These are phyloP conservation scores for Isoetes engelmannii DNA, from an alignment of 83 land plant genomes.

Conservation along the genomic window DNA sequence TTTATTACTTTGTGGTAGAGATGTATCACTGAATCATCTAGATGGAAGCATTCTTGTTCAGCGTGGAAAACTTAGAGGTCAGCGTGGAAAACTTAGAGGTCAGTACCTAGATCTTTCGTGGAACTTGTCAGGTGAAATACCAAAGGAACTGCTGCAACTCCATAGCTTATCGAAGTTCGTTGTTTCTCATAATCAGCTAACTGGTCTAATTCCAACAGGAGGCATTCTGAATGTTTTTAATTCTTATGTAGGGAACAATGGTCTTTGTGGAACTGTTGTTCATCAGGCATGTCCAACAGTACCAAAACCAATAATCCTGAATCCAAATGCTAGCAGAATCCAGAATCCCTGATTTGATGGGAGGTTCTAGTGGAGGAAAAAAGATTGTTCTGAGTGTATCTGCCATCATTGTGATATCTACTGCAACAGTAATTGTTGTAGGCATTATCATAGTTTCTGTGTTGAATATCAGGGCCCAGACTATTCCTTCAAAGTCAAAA, in stretches of 20 bases:
- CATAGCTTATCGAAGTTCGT: neutral
- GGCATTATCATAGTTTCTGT: constrained; percentile 2
- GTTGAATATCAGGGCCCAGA: neutral
- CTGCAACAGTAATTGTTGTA: constrained; percentile 11
- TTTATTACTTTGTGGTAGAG: neutral
- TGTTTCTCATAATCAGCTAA: constrained; percentile 10
- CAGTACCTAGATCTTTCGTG: constrained; percentile 4
- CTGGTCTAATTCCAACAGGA: constrained; percentile 5
- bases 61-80: neutral
- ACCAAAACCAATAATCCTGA: constrained; percentile 5
- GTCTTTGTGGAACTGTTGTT: constrained; percentile 8
- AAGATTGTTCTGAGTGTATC: constrained; percentile 3
- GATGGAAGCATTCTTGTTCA: constrained; percentile 2
- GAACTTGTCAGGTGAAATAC: constrained; percentile 9
- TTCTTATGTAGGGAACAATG: neutral
- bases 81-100: neutral
- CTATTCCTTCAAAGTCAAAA: neutral
- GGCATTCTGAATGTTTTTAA: neutral
- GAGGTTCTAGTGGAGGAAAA: neutral
- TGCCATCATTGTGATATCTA: neutral
- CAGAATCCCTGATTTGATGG: neutral
- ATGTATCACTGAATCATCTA: neutral
- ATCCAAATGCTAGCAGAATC: constrained; percentile 1
- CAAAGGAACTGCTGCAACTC: constrained; percentile 1
- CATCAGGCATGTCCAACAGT: neutral